A percentile compares a stretch with the other conserved stretches of the same genome.
These are phyloP conservation scores for Zelonia costaricensis DNA, from an alignment of 208 protist species.

Conservation along the genomic window DNA sequence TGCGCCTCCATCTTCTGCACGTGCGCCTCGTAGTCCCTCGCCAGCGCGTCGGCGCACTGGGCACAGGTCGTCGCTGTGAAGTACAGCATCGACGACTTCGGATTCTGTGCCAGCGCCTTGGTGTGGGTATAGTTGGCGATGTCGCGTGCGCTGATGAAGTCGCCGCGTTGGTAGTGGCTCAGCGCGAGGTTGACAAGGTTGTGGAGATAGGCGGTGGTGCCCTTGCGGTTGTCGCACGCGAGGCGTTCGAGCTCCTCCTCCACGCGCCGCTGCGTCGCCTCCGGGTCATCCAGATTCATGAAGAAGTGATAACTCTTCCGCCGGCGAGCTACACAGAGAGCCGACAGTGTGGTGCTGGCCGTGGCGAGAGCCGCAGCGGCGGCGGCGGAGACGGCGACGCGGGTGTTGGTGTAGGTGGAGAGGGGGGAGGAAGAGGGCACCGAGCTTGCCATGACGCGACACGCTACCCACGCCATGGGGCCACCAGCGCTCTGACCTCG, in stretches of 20 bases:
- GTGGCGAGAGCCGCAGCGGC: no score
- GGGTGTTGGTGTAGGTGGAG: no score
- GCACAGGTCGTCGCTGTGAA: constrained; percentile 75
- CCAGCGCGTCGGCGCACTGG: constrained; percentile 42
- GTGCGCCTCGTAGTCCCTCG: constrained; percentile 62
- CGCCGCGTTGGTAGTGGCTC: constrained; percentile 58
- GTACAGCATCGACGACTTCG: constrained; percentile 58
- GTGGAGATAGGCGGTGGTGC: constrained; percentile 68
- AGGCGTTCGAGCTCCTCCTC: constrained; percentile 60
- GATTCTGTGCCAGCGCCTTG: constrained; percentile 43
- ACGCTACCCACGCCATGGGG: no score
- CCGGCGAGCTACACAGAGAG: constrained; percentile 19
- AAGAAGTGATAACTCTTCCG: constrained; percentile 72
- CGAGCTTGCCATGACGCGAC: no score
- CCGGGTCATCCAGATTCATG: constrained; percentile 74
- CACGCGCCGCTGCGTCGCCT: constrained; percentile 65
- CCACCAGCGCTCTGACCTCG: no score
- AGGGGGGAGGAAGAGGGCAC: no score
- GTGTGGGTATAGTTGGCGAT: constrained; percentile 61
- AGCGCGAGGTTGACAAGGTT: constrained; percentile 71
- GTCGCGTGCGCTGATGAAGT: constrained; percentile 62
- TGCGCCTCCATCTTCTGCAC: constrained; percentile 33
- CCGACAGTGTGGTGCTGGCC: no score
- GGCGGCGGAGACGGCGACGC: no score
- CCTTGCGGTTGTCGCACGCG: constrained; percentile 42